Conservation (phyloP, 495 filamentous ascomycete species). For the Trichoderma erinaceum region DNA sequence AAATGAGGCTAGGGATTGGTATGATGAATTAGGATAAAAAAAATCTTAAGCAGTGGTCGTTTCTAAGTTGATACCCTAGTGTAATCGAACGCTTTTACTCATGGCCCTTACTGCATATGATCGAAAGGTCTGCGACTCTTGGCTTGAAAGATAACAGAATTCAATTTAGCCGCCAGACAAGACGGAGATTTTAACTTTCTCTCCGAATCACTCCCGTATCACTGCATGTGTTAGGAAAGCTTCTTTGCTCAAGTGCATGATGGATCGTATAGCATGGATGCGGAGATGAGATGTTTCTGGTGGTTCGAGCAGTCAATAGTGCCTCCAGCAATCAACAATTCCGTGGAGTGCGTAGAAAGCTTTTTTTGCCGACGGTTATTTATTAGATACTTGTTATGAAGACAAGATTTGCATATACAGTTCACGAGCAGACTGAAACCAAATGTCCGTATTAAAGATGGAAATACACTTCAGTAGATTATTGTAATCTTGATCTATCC, state of each 20-base stretch:
- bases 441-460: background rate
- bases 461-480: too few species aligned
- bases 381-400: background rate
- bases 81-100: background rate
- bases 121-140: background rate
- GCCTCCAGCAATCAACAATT: background rate
- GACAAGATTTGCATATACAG: background rate
- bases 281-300: background rate
- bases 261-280: background rate
- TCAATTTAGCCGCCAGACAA: background rate
- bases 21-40: too few species aligned
- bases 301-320: background rate
- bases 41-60: background rate
- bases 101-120: background rate
- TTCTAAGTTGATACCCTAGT: background rate
- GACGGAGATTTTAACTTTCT: background rate
- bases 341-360: background rate
- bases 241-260: background rate
- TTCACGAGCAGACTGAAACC: background rate
- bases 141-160: too few species aligned
- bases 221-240: background rate
- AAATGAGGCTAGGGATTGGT: too few species aligned
- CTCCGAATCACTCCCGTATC: background rate
- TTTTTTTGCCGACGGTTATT: slow-evolving; percentile 2
- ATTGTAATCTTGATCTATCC: too few species aligned